Base-by-base conservation (phyloP, 345 rosid species). In the Litchi chinensis region DNA sequence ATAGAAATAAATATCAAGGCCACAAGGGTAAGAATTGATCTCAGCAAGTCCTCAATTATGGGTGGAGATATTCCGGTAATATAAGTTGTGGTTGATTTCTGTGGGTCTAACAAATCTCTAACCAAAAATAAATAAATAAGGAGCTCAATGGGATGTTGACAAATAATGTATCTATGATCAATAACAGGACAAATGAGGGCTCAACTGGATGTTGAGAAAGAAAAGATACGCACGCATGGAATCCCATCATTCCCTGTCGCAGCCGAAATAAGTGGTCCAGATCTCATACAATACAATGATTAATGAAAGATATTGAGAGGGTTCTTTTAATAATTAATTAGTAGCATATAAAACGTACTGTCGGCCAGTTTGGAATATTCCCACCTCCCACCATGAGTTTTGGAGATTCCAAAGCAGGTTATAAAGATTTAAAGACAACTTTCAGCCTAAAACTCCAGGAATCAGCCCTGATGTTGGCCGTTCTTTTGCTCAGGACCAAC, bases 401-500 rank as follows among this genome's bases (percentile, higher is more conserved):
- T 32, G 37, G 37, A 32, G 37, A 32, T 32, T 32, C 37, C 37
- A 32, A 32, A 32, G 37, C 37, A 32, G 37, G 37, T 32, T 32
- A 32, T 32, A 32, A 32, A 32, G 4, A 32, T 32, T 32, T 32
- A 32, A 32, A 32, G 37, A 32, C 37, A 32, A 32, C 37, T 32
- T 32, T 32, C 37, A 32, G 37, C 37, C 37, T 32, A 1, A 32
- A 32, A 32, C 37, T 32, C 37, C 37, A 32, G 37, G 37, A 32
- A 32, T 32, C 37, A 18, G 26, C 76, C 89, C 89, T 5, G 85
- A 87, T 0, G 75, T 72, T 22, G 86, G 87, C 5, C 90, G 86
- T 63, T 71, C 75, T 28, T 63, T 24, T 22, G 26, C 28, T 19
- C 41, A 74, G 54, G 52, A 26, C 12, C 43, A 67, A 26, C 62